Evolutionary conservation across 164 flowering plant species (phyloP).

Genomic region (Pachysandra terminalis): DNA sequence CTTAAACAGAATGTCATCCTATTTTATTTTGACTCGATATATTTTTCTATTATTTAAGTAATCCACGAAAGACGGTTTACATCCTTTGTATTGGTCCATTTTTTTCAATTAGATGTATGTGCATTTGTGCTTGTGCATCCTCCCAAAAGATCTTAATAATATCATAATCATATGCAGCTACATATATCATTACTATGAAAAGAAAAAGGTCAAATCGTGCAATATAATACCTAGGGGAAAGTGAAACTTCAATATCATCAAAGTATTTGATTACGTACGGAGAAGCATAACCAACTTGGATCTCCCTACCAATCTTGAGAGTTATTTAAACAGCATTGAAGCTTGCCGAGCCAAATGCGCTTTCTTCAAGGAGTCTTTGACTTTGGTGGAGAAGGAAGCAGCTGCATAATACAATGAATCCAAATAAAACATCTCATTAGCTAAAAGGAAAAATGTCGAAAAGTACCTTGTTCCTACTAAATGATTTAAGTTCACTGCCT

Average conservation of each 20-base stretch:
- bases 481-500: not conserved
- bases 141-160: no score
- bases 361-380: conserved; percentile 40
- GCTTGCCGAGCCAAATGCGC: conserved; percentile 6
- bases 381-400: conserved; percentile 73
- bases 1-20: no score
- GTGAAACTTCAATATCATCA: not conserved
- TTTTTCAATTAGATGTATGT: no score
- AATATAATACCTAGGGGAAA: not conserved
- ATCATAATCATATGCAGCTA: no score
- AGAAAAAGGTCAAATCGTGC: not conserved
- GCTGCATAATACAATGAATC: conserved; percentile 33
- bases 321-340: conserved; percentile 11
- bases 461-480: not conserved
- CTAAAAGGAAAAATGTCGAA: no score
- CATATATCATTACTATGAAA: not conserved
- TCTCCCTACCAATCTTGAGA: conserved; percentile 8
- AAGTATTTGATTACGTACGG: not conserved
- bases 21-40: no score
- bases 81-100: no score
- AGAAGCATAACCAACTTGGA: not conserved
- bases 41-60: no score
- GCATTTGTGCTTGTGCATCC: no score
- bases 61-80: no score
- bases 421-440: not conserved